These are phyloP conservation scores for Inosperma sp. DNA, from an alignment of 768 basidiomycete species.

Conservation along the genomic window DNA sequence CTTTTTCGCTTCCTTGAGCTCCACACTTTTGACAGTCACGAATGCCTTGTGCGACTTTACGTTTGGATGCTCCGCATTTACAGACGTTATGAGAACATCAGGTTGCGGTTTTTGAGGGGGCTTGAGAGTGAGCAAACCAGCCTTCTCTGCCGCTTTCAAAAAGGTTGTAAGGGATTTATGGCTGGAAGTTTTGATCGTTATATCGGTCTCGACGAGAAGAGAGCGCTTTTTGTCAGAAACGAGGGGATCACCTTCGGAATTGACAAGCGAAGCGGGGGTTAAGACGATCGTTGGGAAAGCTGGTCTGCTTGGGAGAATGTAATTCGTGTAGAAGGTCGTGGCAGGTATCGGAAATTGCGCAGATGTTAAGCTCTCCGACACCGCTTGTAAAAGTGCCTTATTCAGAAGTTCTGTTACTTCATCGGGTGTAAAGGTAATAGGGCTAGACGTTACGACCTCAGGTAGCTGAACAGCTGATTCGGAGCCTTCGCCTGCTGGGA, in stretches of 20 bases:
- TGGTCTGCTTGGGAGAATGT: conserved; percentile 78
- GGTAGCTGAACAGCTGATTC: too few relatives aligned
- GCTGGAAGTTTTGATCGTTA: conserved; percentile 74
- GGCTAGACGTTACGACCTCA: background rate
- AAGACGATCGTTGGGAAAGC: conserved; percentile 48
- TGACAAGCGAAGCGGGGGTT: conserved; percentile 17
- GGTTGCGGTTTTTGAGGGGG: conserved; percentile 50
- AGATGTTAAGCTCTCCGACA: conserved; percentile 45
- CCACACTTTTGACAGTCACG: conserved; percentile 62
- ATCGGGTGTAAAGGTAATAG: conserved; percentile 28
- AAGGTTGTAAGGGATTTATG: conserved; percentile 81
- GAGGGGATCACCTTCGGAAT: conserved; percentile 15
- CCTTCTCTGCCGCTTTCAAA: conserved; percentile 74
- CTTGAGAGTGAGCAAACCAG: conserved; percentile 67
- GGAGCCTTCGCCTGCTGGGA: too few relatives aligned
- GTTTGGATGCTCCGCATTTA: conserved; percentile 53
- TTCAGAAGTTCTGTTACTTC: conserved; percentile 59
- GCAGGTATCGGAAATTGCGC: conserved; percentile 75
- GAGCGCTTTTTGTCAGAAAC: conserved; percentile 10
- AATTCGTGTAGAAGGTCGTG: conserved; percentile 67
- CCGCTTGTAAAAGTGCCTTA: conserved; percentile 60
- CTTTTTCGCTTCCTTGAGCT: conserved; percentile 57
- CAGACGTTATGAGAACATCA: conserved; percentile 50
- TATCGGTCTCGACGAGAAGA: conserved; percentile 37
- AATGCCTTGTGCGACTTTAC: conserved; percentile 49